Evolutionary conservation across 805 yeast genomes (phyloP), one percentile per base, ranked within the genome.

Genomic region (Saccharomycopsis fermentans): DNA sequence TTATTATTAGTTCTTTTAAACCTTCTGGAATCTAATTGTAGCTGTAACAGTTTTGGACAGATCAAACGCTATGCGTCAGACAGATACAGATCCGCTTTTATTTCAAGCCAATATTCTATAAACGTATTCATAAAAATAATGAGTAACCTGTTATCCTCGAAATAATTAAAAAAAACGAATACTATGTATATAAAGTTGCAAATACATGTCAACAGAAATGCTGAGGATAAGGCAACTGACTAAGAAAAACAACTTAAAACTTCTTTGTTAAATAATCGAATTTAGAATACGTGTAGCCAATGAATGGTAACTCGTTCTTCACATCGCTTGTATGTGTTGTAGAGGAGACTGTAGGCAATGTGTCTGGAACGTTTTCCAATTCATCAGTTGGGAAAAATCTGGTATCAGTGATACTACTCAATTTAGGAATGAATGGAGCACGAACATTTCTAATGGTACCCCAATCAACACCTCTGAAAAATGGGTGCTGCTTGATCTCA

Each of bases 361-460:
- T 83, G 67, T 91, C 97, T 1, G 98, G 96, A 55, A 92, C 90
- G 67, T 88, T 89, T 70, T 92, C 97, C 67, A 92, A 77, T 69
- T 92, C 99, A 70, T 92, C 98, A 1, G 96, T 90, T 48, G 99
- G 98, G 90, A 94, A 94, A 76, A 92, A 92, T 65, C 97, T 79
- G 0, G 99, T 94, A 71, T 94, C 99, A 5, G 98, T 92, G 61
- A 92, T 86, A 12, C 96, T 86, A 65, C 90, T 82, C 68, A 94
- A 78, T 68, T 90, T 87, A 27, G 99, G 96, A 64, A 94, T 87
- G 67, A 90, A 90, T 24, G 97, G 97, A 2, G 97, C 97, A 65
- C 85, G 90, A 59, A 90, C 95, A 59, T 82, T 84, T 59, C 97
- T 76, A 59, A 90, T 90, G 17, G 88, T 82, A 56, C 84, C 84